Conservation (phyloP, 225 moss, liverwort and hornwort genomes). For the Sphagnum contortum region DNA sequence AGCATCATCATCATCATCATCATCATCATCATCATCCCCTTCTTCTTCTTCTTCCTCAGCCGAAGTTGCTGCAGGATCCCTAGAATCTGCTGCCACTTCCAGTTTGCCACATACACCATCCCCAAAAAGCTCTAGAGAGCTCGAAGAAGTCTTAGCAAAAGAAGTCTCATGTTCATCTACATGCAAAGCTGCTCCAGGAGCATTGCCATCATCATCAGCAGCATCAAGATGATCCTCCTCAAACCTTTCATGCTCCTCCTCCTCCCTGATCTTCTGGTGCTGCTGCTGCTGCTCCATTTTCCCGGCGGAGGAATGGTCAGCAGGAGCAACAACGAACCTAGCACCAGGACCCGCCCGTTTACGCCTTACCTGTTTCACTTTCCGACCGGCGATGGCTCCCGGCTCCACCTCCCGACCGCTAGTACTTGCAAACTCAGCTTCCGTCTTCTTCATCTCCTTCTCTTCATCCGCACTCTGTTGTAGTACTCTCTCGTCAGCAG, state of each 20-base stretch:
- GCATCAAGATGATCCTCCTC: constrained; percentile 9
- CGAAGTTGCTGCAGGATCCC: constrained; percentile 13
- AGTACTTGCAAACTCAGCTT: constrained; percentile 21
- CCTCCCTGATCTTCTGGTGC: constrained; percentile 11
- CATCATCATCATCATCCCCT: constrained; percentile 12
- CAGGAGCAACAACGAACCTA: no score
- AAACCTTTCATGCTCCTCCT: constrained; percentile 3
- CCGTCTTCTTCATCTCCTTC: not conserved
- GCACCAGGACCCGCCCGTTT: constrained; percentile 16
- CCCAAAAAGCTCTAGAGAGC: constrained; percentile 25
- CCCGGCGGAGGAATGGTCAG: constrained; percentile 6
- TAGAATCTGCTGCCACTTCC: constrained; percentile 16
- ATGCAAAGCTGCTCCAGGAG: constrained; percentile 7
- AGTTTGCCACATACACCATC: constrained; percentile 6
- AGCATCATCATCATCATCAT: constrained; percentile 1
- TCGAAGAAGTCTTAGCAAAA: constrained; percentile 21
- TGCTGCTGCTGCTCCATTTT: constrained; percentile 21
- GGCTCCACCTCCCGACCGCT: constrained; percentile 28
- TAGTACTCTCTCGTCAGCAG: constrained; percentile 7
- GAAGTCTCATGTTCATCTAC: constrained; percentile 11
- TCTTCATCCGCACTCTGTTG: not conserved
- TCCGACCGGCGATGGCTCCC: constrained; percentile 16
- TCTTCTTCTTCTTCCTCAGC: not conserved
- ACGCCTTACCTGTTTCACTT: constrained; percentile 37
- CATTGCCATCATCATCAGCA: constrained; percentile 12